Evolutionary conservation across 2,329 filamentous ascomycete species (phyloP), one percentile per base, ranked within the genome.

Genomic region (Microcera coccophila): DNA sequence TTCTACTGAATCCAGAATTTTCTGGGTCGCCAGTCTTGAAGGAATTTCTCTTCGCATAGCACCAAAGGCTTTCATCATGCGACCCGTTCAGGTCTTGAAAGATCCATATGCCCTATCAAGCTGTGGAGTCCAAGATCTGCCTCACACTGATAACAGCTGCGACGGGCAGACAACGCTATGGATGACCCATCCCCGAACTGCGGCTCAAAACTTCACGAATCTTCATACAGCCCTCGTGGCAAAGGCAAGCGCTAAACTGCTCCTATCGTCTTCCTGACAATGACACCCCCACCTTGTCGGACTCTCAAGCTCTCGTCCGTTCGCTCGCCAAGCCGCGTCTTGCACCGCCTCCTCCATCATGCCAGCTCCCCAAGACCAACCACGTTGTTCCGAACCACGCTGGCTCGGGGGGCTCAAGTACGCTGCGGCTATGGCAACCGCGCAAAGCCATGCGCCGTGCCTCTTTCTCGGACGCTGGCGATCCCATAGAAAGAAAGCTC

Each of bases 1-100:
- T 96, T 48, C 69, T 97, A 52, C 70, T 96, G 21, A 96, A 96
- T 64, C 91, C 91, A 0, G 90, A 96, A 64, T 96, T 96, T 61
- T 87, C 90, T 24, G 86, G 87, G 10, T 93, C 88, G n/a, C 87
- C 90, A 0, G 81, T 95, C 2, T 74, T 95, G 33, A 95, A 93
- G 62, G 89, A 95, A 44, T 96, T 96, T 62, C 74, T 96, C 38
- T 93, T 95, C 63, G 73, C 73, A 39, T 79, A 74, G 38, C 45
- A 45, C 36, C 41, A n/a, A n/a, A n/a, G n/a, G 26, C 14, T 9
- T 41, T 12, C 36, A n/a, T 20, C 22, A 41, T 33, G 41, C 34
- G n/a, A 38, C 28, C 38, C 33, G 38, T 28, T 40, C 44, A 38
- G n/a, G n/a, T n/a, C n/a, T n/a, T n/a, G n/a, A n/a, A n/a, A n/a